Percentiles rank a stretch among this genome's conserved stretches.
phyloP scores from a whole-genome alignment of 352 stramenopile species.

The Globisporangium yorkense region DNA sequence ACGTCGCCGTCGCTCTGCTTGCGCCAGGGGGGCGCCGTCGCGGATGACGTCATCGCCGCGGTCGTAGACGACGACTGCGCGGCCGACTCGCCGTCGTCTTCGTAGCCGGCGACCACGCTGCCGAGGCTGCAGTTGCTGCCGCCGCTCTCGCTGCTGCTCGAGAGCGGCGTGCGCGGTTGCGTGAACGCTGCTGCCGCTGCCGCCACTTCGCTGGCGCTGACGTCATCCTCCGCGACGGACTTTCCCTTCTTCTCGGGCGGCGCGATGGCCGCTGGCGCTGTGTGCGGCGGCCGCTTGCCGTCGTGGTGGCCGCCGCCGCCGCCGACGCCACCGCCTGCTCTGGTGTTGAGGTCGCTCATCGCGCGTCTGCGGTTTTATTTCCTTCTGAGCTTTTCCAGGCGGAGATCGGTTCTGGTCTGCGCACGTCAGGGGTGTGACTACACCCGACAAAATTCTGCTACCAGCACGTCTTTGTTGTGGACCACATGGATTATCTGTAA shows the following conservation, averaged over 20 bases:
- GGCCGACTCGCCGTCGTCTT: slow-evolving; percentile 9
- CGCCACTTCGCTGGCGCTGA: not conserved
- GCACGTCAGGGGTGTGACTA: not conserved
- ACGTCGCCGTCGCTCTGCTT: slow-evolving; percentile 34
- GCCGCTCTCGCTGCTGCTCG: slow-evolving; percentile 11
- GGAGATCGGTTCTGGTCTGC: not conserved
- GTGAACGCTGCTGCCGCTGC: slow-evolving; percentile 6
- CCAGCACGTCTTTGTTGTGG: not conserved
- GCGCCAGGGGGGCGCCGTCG: not conserved
- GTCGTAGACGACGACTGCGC: not conserved
- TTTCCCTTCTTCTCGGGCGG: slow-evolving; percentile 17
- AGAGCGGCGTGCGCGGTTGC: slow-evolving; percentile 2
- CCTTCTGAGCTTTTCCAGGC: not conserved
- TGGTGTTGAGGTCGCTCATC: not conserved
- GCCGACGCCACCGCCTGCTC: not conserved
- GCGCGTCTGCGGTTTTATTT: not conserved
- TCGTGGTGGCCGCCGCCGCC: slow-evolving; percentile 2
- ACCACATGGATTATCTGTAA: not conserved
- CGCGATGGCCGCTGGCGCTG: slow-evolving; percentile 7
- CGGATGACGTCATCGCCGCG: not conserved
- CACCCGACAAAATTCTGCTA: not conserved
- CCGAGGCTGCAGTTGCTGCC: slow-evolving; percentile 12
- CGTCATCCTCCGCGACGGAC: not conserved
- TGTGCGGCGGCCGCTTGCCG: slow-evolving; percentile 13
- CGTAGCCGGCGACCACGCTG: slow-evolving; percentile 11